Conservation (phyloP, 2,329 filamentous ascomycete species). For the Leptographium wingfieldii region DNA sequence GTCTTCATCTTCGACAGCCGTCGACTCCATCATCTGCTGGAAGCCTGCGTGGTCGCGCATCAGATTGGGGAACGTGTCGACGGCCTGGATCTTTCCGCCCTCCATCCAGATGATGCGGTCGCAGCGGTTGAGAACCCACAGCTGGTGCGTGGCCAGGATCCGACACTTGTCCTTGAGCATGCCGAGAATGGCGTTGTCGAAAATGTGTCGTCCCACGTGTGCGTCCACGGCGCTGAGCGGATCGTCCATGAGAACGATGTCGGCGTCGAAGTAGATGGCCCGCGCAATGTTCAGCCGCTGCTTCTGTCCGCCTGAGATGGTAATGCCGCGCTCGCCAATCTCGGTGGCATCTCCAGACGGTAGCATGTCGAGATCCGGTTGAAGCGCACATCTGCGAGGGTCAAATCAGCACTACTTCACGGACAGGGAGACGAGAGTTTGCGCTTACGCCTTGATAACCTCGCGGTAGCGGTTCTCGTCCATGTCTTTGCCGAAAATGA, state of each 20-base stretch:
- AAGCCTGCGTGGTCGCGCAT: slow-evolving; percentile 72
- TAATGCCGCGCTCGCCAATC: slow-evolving; percentile 91
- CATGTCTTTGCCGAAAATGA: slow-evolving; percentile 73
- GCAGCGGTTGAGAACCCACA: slow-evolving; percentile 82
- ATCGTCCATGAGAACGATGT: slow-evolving; percentile 58
- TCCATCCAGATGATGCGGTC: slow-evolving; percentile 94
- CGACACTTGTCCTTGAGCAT: slow-evolving; percentile 80
- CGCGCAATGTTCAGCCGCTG: slow-evolving; percentile 90
- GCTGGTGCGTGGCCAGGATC: slow-evolving; percentile 85
- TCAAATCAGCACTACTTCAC: neutral
- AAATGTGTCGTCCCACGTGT: slow-evolving; percentile 63
- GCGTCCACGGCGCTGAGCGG: slow-evolving; percentile 57
- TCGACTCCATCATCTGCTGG: slow-evolving; percentile 73
- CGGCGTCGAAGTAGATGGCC: slow-evolving; percentile 57
- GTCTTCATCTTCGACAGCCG: slow-evolving; percentile 56
- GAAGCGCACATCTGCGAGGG: slow-evolving; percentile 56
- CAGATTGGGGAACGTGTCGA: slow-evolving; percentile 82
- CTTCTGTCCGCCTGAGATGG: slow-evolving; percentile 89
- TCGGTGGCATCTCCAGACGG: slow-evolving; percentile 80
- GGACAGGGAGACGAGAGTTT: neutral
- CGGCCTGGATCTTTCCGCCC: slow-evolving; percentile 65
- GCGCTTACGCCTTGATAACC: slow-evolving; percentile 57
- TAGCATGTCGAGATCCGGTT: slow-evolving; percentile 84
- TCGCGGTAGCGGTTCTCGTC: slow-evolving; percentile 67
- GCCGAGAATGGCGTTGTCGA: slow-evolving; percentile 87